Conservation (phyloP, 75 land plant species). For the Picea glauca region DNA sequence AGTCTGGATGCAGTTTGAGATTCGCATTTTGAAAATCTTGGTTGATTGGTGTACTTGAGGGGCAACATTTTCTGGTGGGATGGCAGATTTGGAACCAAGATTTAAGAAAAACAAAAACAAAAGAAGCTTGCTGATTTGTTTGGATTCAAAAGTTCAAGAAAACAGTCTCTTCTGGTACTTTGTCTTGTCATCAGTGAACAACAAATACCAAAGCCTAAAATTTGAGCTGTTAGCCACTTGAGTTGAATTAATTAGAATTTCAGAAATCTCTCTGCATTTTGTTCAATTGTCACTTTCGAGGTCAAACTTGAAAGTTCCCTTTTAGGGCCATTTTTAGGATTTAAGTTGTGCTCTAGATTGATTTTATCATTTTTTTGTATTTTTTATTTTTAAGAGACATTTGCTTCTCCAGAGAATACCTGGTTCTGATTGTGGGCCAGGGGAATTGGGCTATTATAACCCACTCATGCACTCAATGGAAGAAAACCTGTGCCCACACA, state of each 20-base stretch:
- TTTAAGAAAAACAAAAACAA: not conserved
- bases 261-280: not conserved
- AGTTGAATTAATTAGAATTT: not conserved
- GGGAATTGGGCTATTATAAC: too few relatives aligned
- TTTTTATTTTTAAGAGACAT: not conserved
- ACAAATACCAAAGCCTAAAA: not conserved
- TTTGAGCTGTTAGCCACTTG: not conserved
- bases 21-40: not conserved
- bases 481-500: not conserved
- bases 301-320: too few relatives aligned
- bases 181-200: not conserved
- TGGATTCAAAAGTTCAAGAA: not conserved
- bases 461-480: not conserved
- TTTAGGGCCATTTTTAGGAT: too few relatives aligned
- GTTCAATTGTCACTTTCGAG: not conserved
- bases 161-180: not conserved
- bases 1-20: not conserved
- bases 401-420: not conserved
- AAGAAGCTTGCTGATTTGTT: not conserved
- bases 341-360: too few relatives aligned
- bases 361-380: constrained; percentile 2
- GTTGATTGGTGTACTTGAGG: not conserved
- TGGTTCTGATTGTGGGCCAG: not conserved
- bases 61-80: not conserved
- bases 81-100: not conserved